Base-by-base conservation (phyloP, 306 rosid species). In the Cucurbita moschata region DNA sequence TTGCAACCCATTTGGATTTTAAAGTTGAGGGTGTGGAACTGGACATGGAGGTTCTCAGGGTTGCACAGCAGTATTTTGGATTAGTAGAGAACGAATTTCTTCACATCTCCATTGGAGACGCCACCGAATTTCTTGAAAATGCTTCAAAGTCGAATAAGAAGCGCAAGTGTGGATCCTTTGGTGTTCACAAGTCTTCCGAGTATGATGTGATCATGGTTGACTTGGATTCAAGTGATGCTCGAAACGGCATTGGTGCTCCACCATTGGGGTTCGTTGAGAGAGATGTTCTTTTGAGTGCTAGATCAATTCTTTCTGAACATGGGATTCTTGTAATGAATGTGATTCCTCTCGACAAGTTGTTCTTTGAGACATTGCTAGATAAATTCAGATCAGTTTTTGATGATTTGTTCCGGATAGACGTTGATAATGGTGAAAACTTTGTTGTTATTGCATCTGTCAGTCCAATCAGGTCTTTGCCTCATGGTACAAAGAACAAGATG, bases 151-250 rank as follows among this genome's bases (percentile, higher is more conserved):
- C 12, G 21, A 70, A 56, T 49, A 75, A 21, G 38, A 64, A 43
- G 38, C 47, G 35, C 37, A 42, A 14, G 38, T 63, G 15, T 6
- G 61, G 40, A 67, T 59, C 65, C 44, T 56, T 30, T 76, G 74
- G 46, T 65, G 75, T 47, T 63, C 73, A 21, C 66, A 26, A 51
- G 57, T 55, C 71, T 38, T 58, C 30, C 37, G 69, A 84, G 42
- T 88, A 84, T 76, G 92, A 90, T 79, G 86, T 73, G 50, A 59
- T 88, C 65, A 83, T 93, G 88, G 90, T 87, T 26, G 97, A 93
- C 82, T 80, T 93, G 62, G 98, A 90, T 87, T 85, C 97, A 10
- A 74, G 87, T 16, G 85, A 88, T 71, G 79, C 77, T 63, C 63
- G 59, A 54, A 80, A 60, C 4, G 88, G 86, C 15, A 47, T 44